These are phyloP conservation scores for Podaxis sp. DNA, from an alignment of 768 basidiomycete species.

Conservation along the genomic window DNA sequence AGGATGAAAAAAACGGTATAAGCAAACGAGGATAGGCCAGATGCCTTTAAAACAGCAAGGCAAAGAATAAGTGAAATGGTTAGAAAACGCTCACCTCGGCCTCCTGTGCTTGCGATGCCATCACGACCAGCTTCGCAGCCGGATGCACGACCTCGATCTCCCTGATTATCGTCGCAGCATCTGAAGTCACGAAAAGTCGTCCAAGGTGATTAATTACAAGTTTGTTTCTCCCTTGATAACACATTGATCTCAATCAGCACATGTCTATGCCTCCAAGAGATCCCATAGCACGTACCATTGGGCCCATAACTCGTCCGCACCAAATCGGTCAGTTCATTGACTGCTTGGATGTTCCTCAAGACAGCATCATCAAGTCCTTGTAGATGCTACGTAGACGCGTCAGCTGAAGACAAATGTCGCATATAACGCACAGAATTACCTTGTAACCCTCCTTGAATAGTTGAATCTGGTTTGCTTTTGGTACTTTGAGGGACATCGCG, in stretches of 20 bases:
- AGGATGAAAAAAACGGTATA: not conserved
- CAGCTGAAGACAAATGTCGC: slow-evolving; percentile 1
- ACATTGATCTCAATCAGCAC: slow-evolving; percentile 9
- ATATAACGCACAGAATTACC: slow-evolving; percentile 32
- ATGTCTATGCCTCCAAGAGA: not conserved
- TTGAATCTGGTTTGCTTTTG: slow-evolving; percentile 81
- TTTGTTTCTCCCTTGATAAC: slow-evolving; percentile 80
- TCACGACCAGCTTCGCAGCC: slow-evolving; percentile 97
- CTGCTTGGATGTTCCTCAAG: slow-evolving; percentile 92
- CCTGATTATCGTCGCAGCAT: slow-evolving; percentile 97
- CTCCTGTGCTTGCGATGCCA: slow-evolving; percentile 97
- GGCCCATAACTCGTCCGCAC: slow-evolving; percentile 96
- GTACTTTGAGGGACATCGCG: slow-evolving; percentile 89
- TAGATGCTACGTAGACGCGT: slow-evolving; percentile 42
- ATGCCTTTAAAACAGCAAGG: not conserved
- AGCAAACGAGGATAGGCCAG: no score
- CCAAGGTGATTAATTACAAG: slow-evolving; percentile 97
- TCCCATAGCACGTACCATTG: slow-evolving; percentile 61
- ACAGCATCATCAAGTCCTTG: slow-evolving; percentile 97
- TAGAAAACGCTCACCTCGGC: slow-evolving; percentile 60
- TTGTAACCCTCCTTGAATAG: slow-evolving; percentile 99
- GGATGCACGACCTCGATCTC: slow-evolving; percentile 99
- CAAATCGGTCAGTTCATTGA: slow-evolving; percentile 91
- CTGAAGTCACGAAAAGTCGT: slow-evolving; percentile 93
- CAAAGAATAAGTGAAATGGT: not conserved